phyloP scores from a whole-genome alignment of 2,329 filamentous ascomycete species.

The Neofusicoccum cordaticola region DNA sequence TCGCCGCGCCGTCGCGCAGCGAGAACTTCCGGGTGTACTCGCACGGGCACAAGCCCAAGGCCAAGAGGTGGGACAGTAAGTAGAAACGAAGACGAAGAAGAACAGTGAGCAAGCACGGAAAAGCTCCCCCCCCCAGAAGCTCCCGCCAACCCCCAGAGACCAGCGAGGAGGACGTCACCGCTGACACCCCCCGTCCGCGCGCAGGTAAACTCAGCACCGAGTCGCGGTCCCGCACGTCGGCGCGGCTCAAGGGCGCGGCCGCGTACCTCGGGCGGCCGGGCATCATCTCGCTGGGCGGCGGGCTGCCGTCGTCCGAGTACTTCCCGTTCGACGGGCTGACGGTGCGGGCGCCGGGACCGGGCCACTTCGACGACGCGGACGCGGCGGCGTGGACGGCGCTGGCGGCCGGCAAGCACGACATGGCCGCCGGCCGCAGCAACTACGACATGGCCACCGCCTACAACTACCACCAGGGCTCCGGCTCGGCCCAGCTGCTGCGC shows the following conservation, averaged over 20 bases:
- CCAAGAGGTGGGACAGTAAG: conserved; percentile 82
- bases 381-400: conserved; percentile 54
- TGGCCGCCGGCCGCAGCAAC: conserved; percentile 59
- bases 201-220: conserved; percentile 35
- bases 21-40: conserved; percentile 77
- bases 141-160: too few relatives aligned
- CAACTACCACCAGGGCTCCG: conserved; percentile 88
- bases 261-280: conserved; percentile 75
- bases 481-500: conserved; percentile 80
- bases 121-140: too few relatives aligned
- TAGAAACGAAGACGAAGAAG: conserved; percentile 24
- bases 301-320: conserved; percentile 81
- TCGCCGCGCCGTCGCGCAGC: conserved; percentile 74
- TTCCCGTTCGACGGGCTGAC: conserved; percentile 84
- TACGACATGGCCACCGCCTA: conserved; percentile 82
- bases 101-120: background rate
- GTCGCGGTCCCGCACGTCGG: conserved; percentile 55
- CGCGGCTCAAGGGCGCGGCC: conserved; percentile 78
- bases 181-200: too few relatives aligned
- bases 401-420: conserved; percentile 80
- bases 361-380: conserved; percentile 68
- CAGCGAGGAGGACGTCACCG: too few relatives aligned
- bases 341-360: conserved; percentile 68
- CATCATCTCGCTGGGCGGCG: conserved; percentile 88
- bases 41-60: conserved; percentile 65